Base-by-base conservation (phyloP, 1,284 basidiomycete species). In the Irpex sp. region DNA sequence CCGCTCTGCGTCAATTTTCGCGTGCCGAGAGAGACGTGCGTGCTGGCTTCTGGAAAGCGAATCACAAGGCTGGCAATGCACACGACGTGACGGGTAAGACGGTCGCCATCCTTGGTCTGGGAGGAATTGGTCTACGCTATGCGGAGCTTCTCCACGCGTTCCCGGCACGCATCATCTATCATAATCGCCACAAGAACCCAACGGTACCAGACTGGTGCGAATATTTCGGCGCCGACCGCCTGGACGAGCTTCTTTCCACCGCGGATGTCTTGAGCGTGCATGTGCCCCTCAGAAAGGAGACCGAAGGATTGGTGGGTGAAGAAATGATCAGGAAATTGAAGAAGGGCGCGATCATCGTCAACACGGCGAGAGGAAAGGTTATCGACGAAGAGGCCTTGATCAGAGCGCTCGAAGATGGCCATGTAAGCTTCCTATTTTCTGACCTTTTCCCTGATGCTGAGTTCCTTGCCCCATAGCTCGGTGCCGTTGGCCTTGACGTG, bases 351-450 rank as follows among this genome's bases (percentile, higher is more conserved):
- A 83, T 95, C 54, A 84, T 98, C 66, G 83, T 97, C 68, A 97
- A 97, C 74, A 97, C 95, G 1, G 94, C 95, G 19, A 79, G 95
- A 50, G 95, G 95, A 5, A 95, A 92, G 71, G 88, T 97, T 26
- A 85, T 97, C 53, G 93, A 96, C 67, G 94, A 97, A 75, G 87
- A 84, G 3, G 94, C 93, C 1, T 81, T 96, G 78, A 91, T 97
- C 67, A 83, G 83, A 17, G 93, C 94, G 11, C 76, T 97, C 63
- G 88, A 93, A 71, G 87, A 89, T 67, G 93, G 94, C n/a, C 90
- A 93, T 72, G 91, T 92, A 74, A 68, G 87, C 79, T 9, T 49
- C 21, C 59, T 56, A 11, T 58, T n/a, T 46, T 59, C 43, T 57
- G 39, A 51, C 63, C 49, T 50, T 59, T 15, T 55, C 58, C 55